A percentile compares a stretch with the other conserved stretches of the same genome.
Evolutionary conservation across 306 rosid species (phyloP).

Genomic region (Vigna trinervia): DNA sequence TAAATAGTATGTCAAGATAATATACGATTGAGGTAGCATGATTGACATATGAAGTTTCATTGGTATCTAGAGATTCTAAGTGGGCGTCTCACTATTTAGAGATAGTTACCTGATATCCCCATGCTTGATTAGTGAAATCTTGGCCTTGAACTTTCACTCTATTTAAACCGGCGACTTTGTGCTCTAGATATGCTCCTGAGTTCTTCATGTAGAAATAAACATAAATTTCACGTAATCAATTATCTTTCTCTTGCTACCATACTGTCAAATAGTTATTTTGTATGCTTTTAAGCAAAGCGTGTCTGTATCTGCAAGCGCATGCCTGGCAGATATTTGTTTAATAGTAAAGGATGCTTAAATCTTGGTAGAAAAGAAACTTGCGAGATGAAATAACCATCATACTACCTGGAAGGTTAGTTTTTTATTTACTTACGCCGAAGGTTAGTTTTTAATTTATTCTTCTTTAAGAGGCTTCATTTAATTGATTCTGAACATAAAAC

Average conservation of each 20-base stretch:
- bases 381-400: slow-evolving; percentile 24
- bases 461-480: slow-evolving; percentile 16
- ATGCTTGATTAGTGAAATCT: slow-evolving; percentile 54
- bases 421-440: neutral
- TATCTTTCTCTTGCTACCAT: slow-evolving; percentile 19
- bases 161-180: slow-evolving; percentile 61
- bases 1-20: slow-evolving; percentile 21
- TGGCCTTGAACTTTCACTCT: slow-evolving; percentile 54
- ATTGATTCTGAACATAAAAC: slow-evolving; percentile 29
- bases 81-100: slow-evolving; percentile 25
- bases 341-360: slow-evolving; percentile 13
- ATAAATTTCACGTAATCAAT: slow-evolving; percentile 33
- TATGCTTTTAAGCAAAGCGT: slow-evolving; percentile 1
- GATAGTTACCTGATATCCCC: slow-evolving; percentile 85
- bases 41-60: slow-evolving; percentile 28
- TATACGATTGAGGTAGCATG: slow-evolving; percentile 16
- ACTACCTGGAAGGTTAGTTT: neutral
- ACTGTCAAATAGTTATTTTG: slow-evolving; percentile 13
- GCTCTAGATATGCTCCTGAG: slow-evolving; percentile 79
- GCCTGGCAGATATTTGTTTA: slow-evolving; percentile 6
- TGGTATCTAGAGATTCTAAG: slow-evolving; percentile 19
- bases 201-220: slow-evolving; percentile 57
- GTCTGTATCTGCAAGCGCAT: slow-evolving; percentile 3
- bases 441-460: slow-evolving; percentile 12
- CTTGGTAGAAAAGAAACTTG: neutral